These are phyloP conservation scores for Metarhizium rileyi DNA, from an alignment of 2,329 filamentous ascomycete genomes.

Conservation along the genomic window DNA sequence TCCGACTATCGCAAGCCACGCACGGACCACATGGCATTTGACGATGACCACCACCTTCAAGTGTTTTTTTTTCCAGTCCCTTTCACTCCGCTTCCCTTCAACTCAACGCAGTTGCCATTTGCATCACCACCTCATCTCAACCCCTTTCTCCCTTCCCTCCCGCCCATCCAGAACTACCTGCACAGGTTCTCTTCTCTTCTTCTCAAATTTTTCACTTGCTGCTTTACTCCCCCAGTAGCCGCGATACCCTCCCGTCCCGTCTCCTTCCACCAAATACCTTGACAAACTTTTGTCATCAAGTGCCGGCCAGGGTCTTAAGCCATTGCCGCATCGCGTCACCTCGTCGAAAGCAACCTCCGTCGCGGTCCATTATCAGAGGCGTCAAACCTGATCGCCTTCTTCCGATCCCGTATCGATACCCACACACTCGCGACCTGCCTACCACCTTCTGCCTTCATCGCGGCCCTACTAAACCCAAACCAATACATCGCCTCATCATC, in stretches of 20 bases:
- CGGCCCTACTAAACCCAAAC: constrained; percentile 7
- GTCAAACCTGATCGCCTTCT: background rate
- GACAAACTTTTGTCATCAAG: constrained; percentile 10
- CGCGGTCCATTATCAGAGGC: background rate
- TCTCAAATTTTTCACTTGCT: constrained; percentile 6
- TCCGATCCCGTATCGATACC: background rate
- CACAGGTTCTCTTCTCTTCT: constrained; percentile 6
- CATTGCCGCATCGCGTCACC: background rate
- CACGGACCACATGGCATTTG: constrained; percentile 11
- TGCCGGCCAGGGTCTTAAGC: constrained; percentile 6
- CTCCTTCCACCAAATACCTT: background rate
- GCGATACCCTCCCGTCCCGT: constrained; percentile 2
- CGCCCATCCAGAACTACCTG: constrained; percentile 2
- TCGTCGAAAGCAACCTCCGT: background rate
- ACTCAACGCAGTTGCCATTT: constrained; percentile 5
- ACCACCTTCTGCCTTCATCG: background rate
- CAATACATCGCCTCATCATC: constrained; percentile 5
- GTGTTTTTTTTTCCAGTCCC: constrained; percentile 8
- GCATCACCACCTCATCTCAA: constrained; percentile 5
- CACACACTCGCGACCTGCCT: background rate
- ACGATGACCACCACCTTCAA: constrained; percentile 11
- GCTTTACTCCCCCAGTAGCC: constrained; percentile 4
- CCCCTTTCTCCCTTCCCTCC: constrained; percentile 7
- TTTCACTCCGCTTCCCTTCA: constrained; percentile 5
- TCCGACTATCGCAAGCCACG: constrained; percentile 7